Evolutionary conservation across 768 basidiomycete species (phyloP), one percentile per base, ranked within the genome.

Genomic region (Rhodotorula diobovata): DNA sequence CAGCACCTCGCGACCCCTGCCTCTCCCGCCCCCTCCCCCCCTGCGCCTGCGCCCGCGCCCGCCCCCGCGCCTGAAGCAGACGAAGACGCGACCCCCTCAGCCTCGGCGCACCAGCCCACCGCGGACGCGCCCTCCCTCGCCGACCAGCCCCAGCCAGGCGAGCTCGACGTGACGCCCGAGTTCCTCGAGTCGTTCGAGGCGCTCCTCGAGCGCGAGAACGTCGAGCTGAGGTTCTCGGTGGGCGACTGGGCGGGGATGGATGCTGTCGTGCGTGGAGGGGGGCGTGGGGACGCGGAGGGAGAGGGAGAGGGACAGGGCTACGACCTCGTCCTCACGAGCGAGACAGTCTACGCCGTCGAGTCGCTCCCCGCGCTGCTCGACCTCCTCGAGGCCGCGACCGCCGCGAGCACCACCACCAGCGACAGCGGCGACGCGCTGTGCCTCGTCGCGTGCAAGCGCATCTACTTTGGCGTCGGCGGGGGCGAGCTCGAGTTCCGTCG

Each of bases 381-480:
- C 39, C 64, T 79, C 11, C 68, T 76, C 14, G 61, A 68, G 50
- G 63, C 68, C 37, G 63, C 74, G 7, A 51, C 58, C 34, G 11
- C 8, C 21, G 23, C 56, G 43, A n/a, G n/a, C n/a, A n/a, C n/a
- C n/a, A n/a, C n/a, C n/a, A n/a, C n/a, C 59, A 11, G 25, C 56
- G 58, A 62, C 34, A 41, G 71, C 32, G 55, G 3, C 16, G 43
- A 37, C 34, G 64, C 28, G 34, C 55, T 67, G 63, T 91, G 89
- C 75, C 85, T 96, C 16, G 89, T 96, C 6, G 93, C 93, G 4
- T 91, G 90, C 2, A 98, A 97, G 80, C 85, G 92, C 23, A 80
- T 97, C 30, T 97, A 97, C 79, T 97, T 98, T 79, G 95, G 95
- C 14, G 92, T 97, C 9, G 94, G 93, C 1, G 94, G 95, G 0